Percentiles rank a stretch among this genome's conserved stretches.
Conservation (phyloP, 306 rosid genomes). For the Styphnolobium japonicum region DNA sequence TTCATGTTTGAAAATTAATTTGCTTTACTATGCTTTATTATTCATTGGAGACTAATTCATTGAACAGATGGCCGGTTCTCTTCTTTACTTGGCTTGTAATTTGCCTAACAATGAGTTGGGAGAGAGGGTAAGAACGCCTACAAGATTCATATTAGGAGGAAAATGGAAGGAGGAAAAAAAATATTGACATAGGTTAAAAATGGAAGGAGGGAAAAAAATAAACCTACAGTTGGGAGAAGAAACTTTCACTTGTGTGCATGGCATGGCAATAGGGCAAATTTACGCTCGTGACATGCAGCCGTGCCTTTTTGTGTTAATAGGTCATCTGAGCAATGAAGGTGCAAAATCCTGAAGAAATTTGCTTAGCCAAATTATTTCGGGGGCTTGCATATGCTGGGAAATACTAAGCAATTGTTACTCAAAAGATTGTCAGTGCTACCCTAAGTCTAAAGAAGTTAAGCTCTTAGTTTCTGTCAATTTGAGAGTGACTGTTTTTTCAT, state of each 20-base stretch:
- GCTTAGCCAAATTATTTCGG: too few species aligned
- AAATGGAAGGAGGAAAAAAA: too few species aligned
- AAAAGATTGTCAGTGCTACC: too few species aligned
- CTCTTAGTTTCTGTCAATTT: too few species aligned
- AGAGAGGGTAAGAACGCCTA: neutral
- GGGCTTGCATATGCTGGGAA: too few species aligned
- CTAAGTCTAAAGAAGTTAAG: too few species aligned
- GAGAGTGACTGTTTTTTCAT: too few species aligned
- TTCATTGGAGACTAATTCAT: neutral
- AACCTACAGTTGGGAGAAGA: neutral
- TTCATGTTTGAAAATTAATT: neutral
- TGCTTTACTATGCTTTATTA: slow-evolving; percentile 8
- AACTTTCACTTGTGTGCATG: neutral
- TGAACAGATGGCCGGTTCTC: neutral
- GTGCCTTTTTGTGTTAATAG: too few species aligned
- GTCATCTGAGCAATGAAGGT: too few species aligned
- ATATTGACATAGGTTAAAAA: too few species aligned
- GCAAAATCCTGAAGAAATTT: too few species aligned
- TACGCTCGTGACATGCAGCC: neutral
- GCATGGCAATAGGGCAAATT: neutral
- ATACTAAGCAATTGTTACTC: too few species aligned
- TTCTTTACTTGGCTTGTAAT: neutral
- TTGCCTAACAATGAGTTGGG: neutral
- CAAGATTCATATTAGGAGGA: neutral
- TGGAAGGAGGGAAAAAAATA: neutral